phyloP scores from a whole-genome alignment of 176 grass and related monocot species.

The Oryza meridionalis region DNA sequence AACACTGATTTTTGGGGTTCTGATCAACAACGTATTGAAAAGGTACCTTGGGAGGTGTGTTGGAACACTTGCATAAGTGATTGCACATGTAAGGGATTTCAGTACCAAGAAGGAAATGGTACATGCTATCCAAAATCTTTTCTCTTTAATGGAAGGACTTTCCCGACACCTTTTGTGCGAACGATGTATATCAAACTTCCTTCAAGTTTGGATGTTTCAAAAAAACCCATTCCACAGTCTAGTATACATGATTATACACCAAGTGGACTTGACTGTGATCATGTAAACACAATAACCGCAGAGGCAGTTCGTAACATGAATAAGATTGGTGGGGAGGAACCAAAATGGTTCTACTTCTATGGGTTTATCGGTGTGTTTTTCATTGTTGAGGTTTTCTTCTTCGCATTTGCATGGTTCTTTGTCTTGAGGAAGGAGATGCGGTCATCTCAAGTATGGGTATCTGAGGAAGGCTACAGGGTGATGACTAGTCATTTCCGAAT shows the following conservation, averaged over 20 bases:
- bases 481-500: conserved; percentile 48
- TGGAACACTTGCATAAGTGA: conserved; percentile 35
- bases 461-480: conserved; percentile 56
- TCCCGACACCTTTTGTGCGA: conserved; percentile 38
- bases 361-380: conserved; percentile 46
- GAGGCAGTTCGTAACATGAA: neutral
- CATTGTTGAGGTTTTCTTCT: conserved; percentile 41
- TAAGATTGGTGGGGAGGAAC: neutral
- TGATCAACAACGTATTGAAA: conserved; percentile 8
- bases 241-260: conserved; percentile 22
- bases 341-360: conserved; percentile 42
- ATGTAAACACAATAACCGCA: neutral
- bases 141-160: conserved; percentile 56
- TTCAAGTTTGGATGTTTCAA: neutral
- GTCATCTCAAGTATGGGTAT: conserved; percentile 33
- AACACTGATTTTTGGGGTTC: conserved; percentile 43
- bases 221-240: conserved; percentile 20
- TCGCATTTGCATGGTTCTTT: conserved; percentile 53
- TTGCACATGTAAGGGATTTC: conserved; percentile 52
- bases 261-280: neutral
- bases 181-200: conserved; percentile 55
- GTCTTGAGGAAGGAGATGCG: conserved; percentile 47
- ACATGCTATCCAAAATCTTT: conserved; percentile 53
- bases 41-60: neutral
- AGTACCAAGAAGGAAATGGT: conserved; percentile 50